These are phyloP conservation scores for Plectosphaerella plurivora DNA, from an alignment of 2,329 filamentous ascomycete genomes.

Conservation along the genomic window DNA sequence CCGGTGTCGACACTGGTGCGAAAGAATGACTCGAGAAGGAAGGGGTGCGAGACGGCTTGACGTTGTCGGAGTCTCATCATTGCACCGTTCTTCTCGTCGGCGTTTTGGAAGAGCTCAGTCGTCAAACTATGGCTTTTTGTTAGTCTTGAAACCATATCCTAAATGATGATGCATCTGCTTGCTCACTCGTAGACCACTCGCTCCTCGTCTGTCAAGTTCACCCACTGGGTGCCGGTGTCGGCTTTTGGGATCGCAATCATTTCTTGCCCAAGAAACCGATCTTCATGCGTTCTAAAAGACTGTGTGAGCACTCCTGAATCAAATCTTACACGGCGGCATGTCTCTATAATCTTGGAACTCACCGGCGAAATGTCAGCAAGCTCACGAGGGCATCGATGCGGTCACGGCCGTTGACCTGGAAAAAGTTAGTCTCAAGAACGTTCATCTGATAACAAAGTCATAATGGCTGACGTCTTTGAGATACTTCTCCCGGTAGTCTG, in stretches of 20 bases:
- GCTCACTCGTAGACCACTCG: conserved; percentile 18
- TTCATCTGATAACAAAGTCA: too few relatives aligned
- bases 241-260: conserved; percentile 19
- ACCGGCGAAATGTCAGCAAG: conserved; percentile 6
- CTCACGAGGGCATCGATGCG: conserved; percentile 8
- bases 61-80: conserved; percentile 7
- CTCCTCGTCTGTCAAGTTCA: conserved; percentile 21
- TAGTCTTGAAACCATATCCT: not conserved
- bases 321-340: too few relatives aligned
- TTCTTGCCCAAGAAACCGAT: conserved; percentile 18
- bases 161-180: not conserved
- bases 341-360: not conserved
- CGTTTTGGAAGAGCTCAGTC: conserved; percentile 1
- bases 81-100: not conserved
- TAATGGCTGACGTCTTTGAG: conserved; percentile 8
- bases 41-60: conserved; percentile 20
- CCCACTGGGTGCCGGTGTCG: conserved; percentile 11
- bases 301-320: too few relatives aligned
- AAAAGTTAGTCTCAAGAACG: not conserved
- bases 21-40: conserved; percentile 22
- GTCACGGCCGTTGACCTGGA: not conserved
- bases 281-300: conserved; percentile 16
- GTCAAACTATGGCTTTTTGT: not conserved
- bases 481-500: conserved; percentile 13
- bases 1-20: not conserved